Evolutionary conservation across 257 asterid species (phyloP), one percentile per base, ranked within the genome.

Genomic region (Nyctanthes arbortristis): DNA sequence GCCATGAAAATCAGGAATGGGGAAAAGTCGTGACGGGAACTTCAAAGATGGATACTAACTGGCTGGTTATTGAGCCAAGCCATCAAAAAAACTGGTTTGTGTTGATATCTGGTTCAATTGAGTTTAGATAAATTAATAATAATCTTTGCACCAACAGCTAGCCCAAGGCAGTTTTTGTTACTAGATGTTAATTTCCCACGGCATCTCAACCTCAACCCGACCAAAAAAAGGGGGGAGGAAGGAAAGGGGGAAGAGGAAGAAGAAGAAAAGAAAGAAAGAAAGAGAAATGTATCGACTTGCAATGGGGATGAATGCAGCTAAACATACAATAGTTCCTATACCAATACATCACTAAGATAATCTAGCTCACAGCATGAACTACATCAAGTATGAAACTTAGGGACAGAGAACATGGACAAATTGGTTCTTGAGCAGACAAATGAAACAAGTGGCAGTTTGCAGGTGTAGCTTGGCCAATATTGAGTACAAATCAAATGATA

Each of bases 401-500:
- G n/a, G n/a, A n/a, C n/a, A n/a, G n/a, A n/a, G n/a, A n/a, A n/a
- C n/a, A n/a, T n/a, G n/a, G n/a, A n/a, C n/a, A n/a, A n/a, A n/a
- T n/a, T n/a, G n/a, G n/a, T n/a, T n/a, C n/a, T n/a, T n/a, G n/a
- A n/a, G 43, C 63, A 72, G 43, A 72, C 56, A 47, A n/a, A 10
- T 8, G 47, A 24, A 49, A n/a, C n/a, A 45, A 30, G 24, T 16
- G 65, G 66, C 61, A 61, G 39, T 29, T 45, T 13, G 52, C 37
- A 30, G 55, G 61, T 49, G 68, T 66, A 35, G 27, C 49, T 56
- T 62, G 35, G 30, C 39, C 45, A 34, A 47, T 34, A 64, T 76
- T 25, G 71, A 67, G 77, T 52, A 69, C 14, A 58, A 69, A 54
- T 66, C 54, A 36, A 45, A 73, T 9, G 64, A 69, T 47, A 63